Evolutionary conservation across 352 stramenopile genomes (phyloP), one percentile per base, ranked within the genome.

Genomic region (Peronosclerospora sorghi): DNA sequence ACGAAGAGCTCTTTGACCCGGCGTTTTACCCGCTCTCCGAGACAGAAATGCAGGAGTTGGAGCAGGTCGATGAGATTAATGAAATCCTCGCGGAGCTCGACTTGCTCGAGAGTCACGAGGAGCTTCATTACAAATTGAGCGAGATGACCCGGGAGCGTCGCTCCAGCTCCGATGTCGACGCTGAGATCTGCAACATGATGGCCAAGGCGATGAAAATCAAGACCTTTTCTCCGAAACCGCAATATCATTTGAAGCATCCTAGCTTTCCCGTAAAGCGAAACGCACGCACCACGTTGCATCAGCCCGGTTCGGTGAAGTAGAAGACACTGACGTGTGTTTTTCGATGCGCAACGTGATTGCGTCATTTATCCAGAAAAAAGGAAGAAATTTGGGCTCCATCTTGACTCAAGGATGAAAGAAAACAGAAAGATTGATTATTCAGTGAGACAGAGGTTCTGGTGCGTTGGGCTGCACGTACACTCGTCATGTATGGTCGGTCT

Each of bases 21-120:
- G 64, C 67, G 39, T 66, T 68, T 49, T 69, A 81, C 57, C 76
- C 73, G 20, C 54, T 88, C 36, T 62, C 70, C 36, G 29, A 50
- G 1, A 48, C 78, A 14, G 76, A 88, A 32, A 65, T 86, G 34
- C 47, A 53, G 21, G 76, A 88, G 37, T 51, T 88, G 44, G 76
- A 86, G 43, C 71, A 85, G 52, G 65, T 88, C 37, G 76, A 88
- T 38, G 73, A 86, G 58, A 63, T 88, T 37, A 88, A 88, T 44
- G 70, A 70, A 48, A 70, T 88, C 44, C 59, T 88, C 32, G 76
- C 73, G 9, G 76, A 88, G 52, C 48, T 88, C 47, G 76, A 86
- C 13, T 47, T 88, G 38, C 73, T 88, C 68, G 76, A 88, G 56
- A 79, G 62, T 23, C 76, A 83, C 48, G 57, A 88, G 43, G 76